A percentile compares a stretch with the other conserved stretches of the same genome.
phyloP scores from a whole-genome alignment of 345 rosid species.

The Eucalyptus marginata region DNA sequence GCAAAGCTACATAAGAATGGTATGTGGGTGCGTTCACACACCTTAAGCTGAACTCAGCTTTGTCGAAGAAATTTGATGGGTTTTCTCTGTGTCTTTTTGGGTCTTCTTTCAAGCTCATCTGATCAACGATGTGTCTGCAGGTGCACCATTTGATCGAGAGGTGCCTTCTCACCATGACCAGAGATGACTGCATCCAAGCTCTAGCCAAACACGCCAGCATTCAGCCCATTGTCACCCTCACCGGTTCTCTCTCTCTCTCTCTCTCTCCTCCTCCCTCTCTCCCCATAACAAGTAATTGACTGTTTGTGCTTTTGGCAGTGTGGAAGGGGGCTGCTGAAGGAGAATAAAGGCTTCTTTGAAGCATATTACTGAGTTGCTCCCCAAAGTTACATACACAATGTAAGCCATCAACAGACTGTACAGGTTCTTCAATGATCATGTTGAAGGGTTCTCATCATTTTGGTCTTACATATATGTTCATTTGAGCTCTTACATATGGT shows the following conservation, averaged over 20 bases:
- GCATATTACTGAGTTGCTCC: constrained; percentile 9
- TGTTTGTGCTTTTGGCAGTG: constrained; percentile 7
- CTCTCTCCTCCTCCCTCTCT: not conserved
- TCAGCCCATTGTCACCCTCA: constrained; percentile 27
- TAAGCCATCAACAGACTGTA: not conserved
- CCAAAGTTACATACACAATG: not conserved
- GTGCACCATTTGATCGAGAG: constrained; percentile 50
- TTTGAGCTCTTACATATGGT: not conserved
- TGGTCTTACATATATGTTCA: not conserved
- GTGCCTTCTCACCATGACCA: constrained; percentile 32
- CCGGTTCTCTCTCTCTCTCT: constrained; percentile 4
- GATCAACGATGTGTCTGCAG: not conserved
- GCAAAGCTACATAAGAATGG: constrained; percentile 39
- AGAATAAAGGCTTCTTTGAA: constrained; percentile 32
- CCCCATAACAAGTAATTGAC: not conserved
- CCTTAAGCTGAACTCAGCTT: not conserved
- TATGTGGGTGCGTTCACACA: not conserved
- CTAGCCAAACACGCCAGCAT: constrained; percentile 27
- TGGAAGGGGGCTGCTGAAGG: constrained; percentile 40
- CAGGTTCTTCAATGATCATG: not conserved
- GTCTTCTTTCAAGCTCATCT: not conserved
- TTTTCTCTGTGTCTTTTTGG: not conserved
- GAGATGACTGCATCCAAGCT: constrained; percentile 29
- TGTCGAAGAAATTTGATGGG: not conserved
- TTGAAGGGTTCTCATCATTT: not conserved